Conservation (phyloP, 352 stramenopile genomes). For the Pythium volutum region DNA sequence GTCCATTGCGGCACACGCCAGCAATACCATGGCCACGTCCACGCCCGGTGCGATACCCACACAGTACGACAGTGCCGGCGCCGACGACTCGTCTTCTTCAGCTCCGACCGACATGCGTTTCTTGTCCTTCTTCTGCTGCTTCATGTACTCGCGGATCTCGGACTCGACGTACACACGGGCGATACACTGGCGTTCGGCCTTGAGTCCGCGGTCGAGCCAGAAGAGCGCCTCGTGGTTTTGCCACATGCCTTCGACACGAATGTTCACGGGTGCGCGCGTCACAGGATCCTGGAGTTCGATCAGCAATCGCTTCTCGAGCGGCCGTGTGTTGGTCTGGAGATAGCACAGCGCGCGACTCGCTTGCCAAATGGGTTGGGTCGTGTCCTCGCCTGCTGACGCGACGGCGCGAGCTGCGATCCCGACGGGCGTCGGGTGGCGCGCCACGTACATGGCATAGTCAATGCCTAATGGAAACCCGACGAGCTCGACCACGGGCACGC, state of each 20-base stretch:
- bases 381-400: not conserved
- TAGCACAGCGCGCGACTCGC: constrained; percentile 14
- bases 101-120: too few species aligned
- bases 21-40: constrained; percentile 17
- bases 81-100: not conserved
- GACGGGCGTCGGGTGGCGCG: not conserved
- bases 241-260: constrained; percentile 10
- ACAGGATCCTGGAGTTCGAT: constrained; percentile 7
- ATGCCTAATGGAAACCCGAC: not conserved
- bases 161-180: constrained; percentile 12
- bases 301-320: constrained; percentile 13
- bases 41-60: constrained; percentile 17
- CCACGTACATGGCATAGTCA: constrained; percentile 15
- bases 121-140: not conserved
- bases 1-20: constrained; percentile 17
- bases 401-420: not conserved
- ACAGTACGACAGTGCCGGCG: not conserved
- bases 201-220: constrained; percentile 3
- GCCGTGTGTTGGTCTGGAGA: constrained; percentile 16
- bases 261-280: not conserved
- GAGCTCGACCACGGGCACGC: constrained; percentile 9
- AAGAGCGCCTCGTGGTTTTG: constrained; percentile 13
- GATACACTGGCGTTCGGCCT: constrained; percentile 2
- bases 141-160: not conserved
- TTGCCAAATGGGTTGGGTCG: not conserved